phyloP scores from a whole-genome alignment of 2,329 filamentous ascomycete genomes.

The Teratosphaeria nubilosa region DNA sequence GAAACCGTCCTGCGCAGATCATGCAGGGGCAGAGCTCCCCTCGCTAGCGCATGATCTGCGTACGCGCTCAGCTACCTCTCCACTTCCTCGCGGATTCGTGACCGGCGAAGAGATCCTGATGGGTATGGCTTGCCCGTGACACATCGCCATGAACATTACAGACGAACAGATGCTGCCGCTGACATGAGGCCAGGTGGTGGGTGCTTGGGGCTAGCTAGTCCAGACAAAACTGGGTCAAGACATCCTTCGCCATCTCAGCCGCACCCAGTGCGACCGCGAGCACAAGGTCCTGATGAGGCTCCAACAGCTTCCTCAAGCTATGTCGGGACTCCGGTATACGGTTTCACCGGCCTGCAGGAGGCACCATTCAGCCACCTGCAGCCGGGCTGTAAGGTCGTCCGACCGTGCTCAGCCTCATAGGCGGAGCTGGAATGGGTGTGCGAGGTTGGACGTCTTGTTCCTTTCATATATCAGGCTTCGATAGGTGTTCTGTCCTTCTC shows the following conservation, averaged over 20 bases:
- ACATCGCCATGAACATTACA: not conserved
- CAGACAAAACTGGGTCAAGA: not conserved
- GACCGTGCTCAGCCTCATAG: not conserved
- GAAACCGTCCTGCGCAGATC: too few species aligned
- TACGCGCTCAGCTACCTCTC: too few species aligned
- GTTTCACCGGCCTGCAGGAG: not conserved
- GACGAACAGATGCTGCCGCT: not conserved
- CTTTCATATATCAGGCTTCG: not conserved
- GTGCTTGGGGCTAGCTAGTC: too few species aligned
- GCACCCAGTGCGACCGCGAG: not conserved
- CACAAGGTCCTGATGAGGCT: not conserved
- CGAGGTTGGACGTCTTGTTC: not conserved
- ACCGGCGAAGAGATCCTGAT: too few species aligned
- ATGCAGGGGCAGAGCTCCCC: too few species aligned
- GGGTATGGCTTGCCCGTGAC: not conserved
- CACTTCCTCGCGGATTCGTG: too few species aligned
- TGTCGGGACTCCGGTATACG: not conserved
- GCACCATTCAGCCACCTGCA: not conserved
- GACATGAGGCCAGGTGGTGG: not conserved
- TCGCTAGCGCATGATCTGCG: too few species aligned
- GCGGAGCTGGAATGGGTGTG: too few species aligned
- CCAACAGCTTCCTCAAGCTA: not conserved
- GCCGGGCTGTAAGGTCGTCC: not conserved
- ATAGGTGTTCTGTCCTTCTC: not conserved
- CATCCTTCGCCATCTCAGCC: not conserved